phyloP scores from a whole-genome alignment of 257 asterid genomes.

The Fraxinus excelsior region DNA sequence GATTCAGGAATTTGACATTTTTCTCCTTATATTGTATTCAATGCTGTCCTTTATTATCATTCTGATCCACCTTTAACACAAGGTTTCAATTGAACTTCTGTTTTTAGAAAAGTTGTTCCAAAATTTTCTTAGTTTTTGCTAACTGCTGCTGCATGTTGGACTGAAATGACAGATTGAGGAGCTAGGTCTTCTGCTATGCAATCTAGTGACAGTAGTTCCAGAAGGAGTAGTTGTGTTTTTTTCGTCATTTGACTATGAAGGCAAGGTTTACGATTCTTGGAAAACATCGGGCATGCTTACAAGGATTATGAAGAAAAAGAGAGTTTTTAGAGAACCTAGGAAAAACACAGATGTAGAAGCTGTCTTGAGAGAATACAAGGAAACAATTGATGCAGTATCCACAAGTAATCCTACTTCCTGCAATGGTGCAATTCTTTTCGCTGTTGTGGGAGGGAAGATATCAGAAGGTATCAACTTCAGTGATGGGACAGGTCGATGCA shows the following conservation, averaged over 20 bases:
- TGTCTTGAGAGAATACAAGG: conserved; percentile 73
- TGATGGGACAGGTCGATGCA: conserved; percentile 91
- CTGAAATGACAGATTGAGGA: conserved; percentile 68
- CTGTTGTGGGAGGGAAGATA: conserved; percentile 97
- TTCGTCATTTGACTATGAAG: conserved; percentile 90
- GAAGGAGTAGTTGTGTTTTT: conserved; percentile 87
- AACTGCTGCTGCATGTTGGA: conserved; percentile 25
- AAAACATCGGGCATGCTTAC: conserved; percentile 75
- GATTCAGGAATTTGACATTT: not conserved
- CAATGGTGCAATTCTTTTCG: conserved; percentile 85
- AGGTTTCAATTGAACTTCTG: conserved; percentile 2
- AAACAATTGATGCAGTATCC: conserved; percentile 57
- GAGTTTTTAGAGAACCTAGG: conserved; percentile 86
- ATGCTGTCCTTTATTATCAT: not conserved
- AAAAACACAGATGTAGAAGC: conserved; percentile 75
- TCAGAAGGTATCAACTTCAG: conserved; percentile 97
- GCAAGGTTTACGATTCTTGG: conserved; percentile 76
- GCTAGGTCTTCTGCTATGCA: conserved; percentile 79
- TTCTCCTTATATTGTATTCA: not conserved
- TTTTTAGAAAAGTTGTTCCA: conserved; percentile 1
- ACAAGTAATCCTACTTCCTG: conserved; percentile 30
- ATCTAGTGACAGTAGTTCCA: conserved; percentile 81
- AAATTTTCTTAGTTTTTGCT: conserved; percentile 4
- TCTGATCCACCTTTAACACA: not conserved
- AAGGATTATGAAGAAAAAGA: conserved; percentile 74